Percentiles rank a stretch among this genome's conserved stretches.
Conservation (phyloP, 129 eudicot genomes). For the Escallonia herrerae region DNA sequence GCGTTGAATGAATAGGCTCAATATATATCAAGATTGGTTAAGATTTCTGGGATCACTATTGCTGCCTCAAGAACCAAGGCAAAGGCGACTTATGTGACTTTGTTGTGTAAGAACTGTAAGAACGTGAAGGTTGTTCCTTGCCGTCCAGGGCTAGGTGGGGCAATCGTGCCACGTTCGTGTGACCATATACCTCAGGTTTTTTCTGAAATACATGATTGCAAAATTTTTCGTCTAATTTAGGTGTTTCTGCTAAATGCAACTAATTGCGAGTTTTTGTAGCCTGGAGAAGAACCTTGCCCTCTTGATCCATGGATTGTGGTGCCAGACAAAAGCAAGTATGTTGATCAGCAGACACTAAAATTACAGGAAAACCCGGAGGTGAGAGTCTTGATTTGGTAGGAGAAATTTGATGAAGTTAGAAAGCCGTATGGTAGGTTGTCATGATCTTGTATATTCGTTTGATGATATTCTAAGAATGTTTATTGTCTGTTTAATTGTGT, state of each 20-base stretch:
- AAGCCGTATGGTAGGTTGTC: too few relatives aligned
- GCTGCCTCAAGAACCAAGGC: slow-evolving; percentile 98
- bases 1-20: slow-evolving; percentile 48
- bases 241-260: slow-evolving; percentile 1
- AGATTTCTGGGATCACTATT: slow-evolving; percentile 85
- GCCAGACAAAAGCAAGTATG: slow-evolving; percentile 98
- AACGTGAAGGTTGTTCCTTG: slow-evolving; percentile 87
- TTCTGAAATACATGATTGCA: neutral
- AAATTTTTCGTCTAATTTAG: neutral
- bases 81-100: slow-evolving; percentile 86
- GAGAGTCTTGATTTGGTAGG: slow-evolving; percentile 3
- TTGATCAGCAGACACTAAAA: slow-evolving; percentile 94
- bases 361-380: slow-evolving; percentile 99
- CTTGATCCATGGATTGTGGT: slow-evolving; percentile 96
- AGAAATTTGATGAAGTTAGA: neutral
- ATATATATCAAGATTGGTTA: slow-evolving; percentile 84
- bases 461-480: too few relatives aligned
- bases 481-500: neutral
- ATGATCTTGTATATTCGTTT: too few relatives aligned
- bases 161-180: slow-evolving; percentile 91
- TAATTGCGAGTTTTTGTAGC: slow-evolving; percentile 23
- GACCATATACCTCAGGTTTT: slow-evolving; percentile 83
- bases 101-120: slow-evolving; percentile 89
- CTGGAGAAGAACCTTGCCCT: slow-evolving; percentile 87
- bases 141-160: slow-evolving; percentile 97